Percentiles rank a stretch among this genome's conserved stretches.
Evolutionary conservation across 805 yeast species (phyloP).

Genomic region (Wickerhamiella occidentalis): DNA sequence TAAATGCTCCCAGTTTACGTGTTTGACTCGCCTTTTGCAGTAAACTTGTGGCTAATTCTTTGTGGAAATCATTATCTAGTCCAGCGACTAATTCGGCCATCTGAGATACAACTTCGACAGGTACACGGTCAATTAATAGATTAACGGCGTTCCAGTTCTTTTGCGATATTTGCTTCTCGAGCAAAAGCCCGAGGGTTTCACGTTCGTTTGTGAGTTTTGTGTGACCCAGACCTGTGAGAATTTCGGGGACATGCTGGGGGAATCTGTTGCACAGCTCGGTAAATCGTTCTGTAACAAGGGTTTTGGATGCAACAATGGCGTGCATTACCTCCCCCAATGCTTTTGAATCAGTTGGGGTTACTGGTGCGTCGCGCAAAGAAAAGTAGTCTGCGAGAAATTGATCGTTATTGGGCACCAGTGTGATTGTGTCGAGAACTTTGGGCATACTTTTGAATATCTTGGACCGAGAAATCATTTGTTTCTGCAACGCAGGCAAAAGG

Average conservation of each 20-base stretch:
- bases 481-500: neutral
- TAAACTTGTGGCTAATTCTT: neutral
- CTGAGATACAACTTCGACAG: neutral
- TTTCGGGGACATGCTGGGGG: conserved; percentile 8
- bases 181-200: neutral
- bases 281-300: conserved; percentile 13
- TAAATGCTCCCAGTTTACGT: conserved; percentile 8
- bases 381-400: conserved; percentile 5
- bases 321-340: neutral
- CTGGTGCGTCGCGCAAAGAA: neutral
- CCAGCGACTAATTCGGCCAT: neutral
- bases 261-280: neutral
- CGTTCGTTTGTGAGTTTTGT: conserved; percentile 1
- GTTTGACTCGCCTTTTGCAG: conserved; percentile 3
- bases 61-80: conserved; percentile 8
- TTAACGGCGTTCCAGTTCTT: conserved; percentile 2
- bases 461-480: neutral
- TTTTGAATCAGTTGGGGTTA: neutral
- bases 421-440: neutral
- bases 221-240: conserved; percentile 5
- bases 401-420: neutral
- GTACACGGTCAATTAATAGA: neutral
- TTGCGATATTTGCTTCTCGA: neutral
- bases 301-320: conserved; percentile 8
- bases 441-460: conserved; percentile 5